Base-by-base conservation (phyloP, 2,329 filamentous ascomycete genomes). In the Alternaria novae-zelandiae region DNA sequence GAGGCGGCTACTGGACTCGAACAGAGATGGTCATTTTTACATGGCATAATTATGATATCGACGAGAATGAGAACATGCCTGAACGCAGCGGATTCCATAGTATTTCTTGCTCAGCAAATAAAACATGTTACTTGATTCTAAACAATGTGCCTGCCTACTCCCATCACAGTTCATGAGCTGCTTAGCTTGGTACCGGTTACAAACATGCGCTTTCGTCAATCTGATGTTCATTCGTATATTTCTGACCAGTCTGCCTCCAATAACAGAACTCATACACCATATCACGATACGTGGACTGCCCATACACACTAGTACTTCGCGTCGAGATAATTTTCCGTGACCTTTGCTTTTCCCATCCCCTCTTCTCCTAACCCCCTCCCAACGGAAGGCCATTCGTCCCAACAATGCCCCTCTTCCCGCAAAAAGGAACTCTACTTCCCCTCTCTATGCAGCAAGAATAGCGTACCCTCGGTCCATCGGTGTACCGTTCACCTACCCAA, bases 31-130 rank as follows among this genome's bases (percentile, higher is more conserved):
- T 54, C 66, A 69, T 67, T 57, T 21, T 43, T 65, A 60, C 26
- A 56, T 65, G 64, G 61, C 59, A 50, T 56, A 56, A 60, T 62
- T 36, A 61, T 23, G 59, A 65, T 54, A 50, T 44, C 17, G 55
- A 69, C 46, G 63, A 57, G 32, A 56, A 69, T 45, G 57, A 54
- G 62, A 63, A 59, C 55, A 66, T 61, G 61, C 32, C 54, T 61
- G 46, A 53, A 66, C 30, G 57, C 41, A 64, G 57, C 50, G 45
- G 47, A 64, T 50, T 46, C 10, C 17, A 45, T 61, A 57, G 51
- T 63, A 25, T 59, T 56, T 59, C 45, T 63, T 53, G 45, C 26
- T 46, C 28, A 55, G 57, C 20, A 51, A 63, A 63, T 59, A 17
- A 13, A 59, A 55, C 43, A 51, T 46, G 56, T 63, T 47, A 54